phyloP scores from a whole-genome alignment of 2,329 filamentous ascomycete species.

The Neocatenulostroma microsporum region DNA sequence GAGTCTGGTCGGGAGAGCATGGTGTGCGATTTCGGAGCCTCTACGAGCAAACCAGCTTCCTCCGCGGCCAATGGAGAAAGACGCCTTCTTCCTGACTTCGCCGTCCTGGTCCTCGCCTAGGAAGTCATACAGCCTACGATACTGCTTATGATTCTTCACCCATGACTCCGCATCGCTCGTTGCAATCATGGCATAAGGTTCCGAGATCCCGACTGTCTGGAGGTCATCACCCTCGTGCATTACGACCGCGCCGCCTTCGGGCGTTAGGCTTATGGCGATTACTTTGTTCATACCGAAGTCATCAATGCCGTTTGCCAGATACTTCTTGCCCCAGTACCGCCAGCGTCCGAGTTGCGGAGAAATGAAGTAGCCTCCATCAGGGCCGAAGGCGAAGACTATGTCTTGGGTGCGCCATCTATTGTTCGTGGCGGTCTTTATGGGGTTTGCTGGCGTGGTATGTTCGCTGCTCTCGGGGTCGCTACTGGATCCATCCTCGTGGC shows the following conservation, averaged over 20 bases:
- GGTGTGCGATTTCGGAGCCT: not conserved
- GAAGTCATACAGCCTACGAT: slow-evolving; percentile 1
- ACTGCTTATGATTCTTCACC: not conserved
- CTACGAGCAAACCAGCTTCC: slow-evolving; percentile 3
- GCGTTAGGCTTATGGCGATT: not conserved
- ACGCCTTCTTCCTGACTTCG: not conserved
- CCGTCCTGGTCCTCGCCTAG: not conserved
- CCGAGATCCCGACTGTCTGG: too few species aligned
- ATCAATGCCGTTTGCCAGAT: not conserved
- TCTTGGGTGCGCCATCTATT: not conserved
- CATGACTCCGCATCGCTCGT: not conserved
- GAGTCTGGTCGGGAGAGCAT: not conserved
- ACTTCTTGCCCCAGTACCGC: not conserved
- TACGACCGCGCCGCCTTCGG: not conserved
- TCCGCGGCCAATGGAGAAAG: not conserved
- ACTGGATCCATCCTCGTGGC: too few species aligned
- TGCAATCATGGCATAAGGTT: not conserved
- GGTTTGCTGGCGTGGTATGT: too few species aligned
- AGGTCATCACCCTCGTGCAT: not conserved
- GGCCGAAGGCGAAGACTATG: slow-evolving; percentile 6
- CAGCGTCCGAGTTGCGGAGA: not conserved
- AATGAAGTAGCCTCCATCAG: not conserved
- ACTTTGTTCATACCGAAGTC: not conserved
- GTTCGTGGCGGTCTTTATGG: too few species aligned
- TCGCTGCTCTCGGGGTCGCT: too few species aligned